phyloP scores from a whole-genome alignment of 2,329 filamentous ascomycete genomes.

The Amphichorda felina region DNA sequence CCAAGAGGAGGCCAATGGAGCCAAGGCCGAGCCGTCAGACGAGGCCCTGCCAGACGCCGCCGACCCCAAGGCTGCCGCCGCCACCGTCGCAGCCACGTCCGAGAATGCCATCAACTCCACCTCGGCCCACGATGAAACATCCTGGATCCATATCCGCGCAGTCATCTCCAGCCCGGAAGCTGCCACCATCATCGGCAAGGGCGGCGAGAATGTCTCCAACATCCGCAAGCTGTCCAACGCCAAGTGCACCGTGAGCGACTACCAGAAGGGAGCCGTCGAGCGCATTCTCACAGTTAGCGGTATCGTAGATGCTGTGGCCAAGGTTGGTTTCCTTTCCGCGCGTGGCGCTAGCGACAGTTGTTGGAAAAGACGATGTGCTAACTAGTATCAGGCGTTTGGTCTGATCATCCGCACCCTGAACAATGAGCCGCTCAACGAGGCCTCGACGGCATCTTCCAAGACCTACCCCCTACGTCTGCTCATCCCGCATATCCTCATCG shows the following conservation, averaged over 20 bases:
- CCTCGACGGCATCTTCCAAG: slow-evolving; percentile 90
- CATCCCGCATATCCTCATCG: slow-evolving; percentile 93
- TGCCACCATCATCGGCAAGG: slow-evolving; percentile 96
- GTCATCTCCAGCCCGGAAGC: slow-evolving; percentile 97
- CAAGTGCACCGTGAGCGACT: slow-evolving; percentile 98
- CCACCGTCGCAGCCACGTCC: slow-evolving; percentile 23
- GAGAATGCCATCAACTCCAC: slow-evolving; percentile 28
- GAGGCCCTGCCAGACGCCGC: slow-evolving; percentile 13
- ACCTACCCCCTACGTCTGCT: slow-evolving; percentile 93
- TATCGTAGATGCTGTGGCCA: slow-evolving; percentile 89
- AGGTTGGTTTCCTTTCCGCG: slow-evolving; percentile 44
- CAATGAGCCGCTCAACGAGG: slow-evolving; percentile 80
- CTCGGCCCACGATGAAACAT: slow-evolving; percentile 71
- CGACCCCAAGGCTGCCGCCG: slow-evolving; percentile 25
- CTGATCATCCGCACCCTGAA: slow-evolving; percentile 97
- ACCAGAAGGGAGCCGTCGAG: slow-evolving; percentile 92
- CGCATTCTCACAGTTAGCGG: slow-evolving; percentile 96
- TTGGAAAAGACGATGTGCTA: slow-evolving; percentile 11
- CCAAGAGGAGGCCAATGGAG: slow-evolving; percentile 35
- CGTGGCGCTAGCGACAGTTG: background rate
- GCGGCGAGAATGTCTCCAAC: slow-evolving; percentile 95
- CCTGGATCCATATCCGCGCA: slow-evolving; percentile 93
- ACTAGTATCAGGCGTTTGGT: slow-evolving; percentile 65
- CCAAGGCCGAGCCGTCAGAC: slow-evolving; percentile 24
- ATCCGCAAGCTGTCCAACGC: slow-evolving; percentile 91